Conservation (phyloP, 2,329 filamentous ascomycete genomes). For the Phialemoniopsis sp. region DNA sequence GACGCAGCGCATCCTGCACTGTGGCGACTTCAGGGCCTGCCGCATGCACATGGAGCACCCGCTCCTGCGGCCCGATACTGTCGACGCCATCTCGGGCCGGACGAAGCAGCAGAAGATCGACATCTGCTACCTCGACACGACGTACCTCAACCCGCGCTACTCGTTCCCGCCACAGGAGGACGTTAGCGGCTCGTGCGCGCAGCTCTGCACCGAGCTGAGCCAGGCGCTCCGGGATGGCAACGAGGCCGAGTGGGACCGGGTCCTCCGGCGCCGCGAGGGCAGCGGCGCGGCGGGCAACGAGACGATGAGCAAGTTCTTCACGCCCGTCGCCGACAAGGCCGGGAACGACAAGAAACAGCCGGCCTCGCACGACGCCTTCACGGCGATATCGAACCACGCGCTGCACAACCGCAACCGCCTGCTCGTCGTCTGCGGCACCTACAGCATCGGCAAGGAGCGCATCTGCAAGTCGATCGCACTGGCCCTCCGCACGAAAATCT, state of each 20-base stretch:
- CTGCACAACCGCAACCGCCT: constrained; percentile 58
- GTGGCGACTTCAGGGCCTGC: constrained; percentile 92
- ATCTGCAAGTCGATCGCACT: constrained; percentile 90
- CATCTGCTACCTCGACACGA: constrained; percentile 94
- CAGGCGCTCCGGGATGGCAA: constrained; percentile 26
- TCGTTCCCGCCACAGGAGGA: constrained; percentile 86
- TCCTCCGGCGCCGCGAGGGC: constrained; percentile 26
- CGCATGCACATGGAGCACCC: constrained; percentile 79
- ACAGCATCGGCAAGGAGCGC: constrained; percentile 96
- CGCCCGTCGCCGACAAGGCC: constrained; percentile 16
- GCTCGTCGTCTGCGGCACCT: constrained; percentile 90
- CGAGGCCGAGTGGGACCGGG: constrained; percentile 41
- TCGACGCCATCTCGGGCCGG: constrained; percentile 68
- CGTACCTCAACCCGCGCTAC: constrained; percentile 93
- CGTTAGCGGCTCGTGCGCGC: constrained; percentile 82
- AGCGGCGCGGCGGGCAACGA: constrained; percentile 28
- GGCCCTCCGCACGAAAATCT: constrained; percentile 84
- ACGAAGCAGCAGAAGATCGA: constrained; percentile 82
- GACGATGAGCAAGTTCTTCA: constrained; percentile 50
- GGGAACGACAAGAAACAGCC: constrained; percentile 17
- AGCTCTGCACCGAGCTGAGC: constrained; percentile 65
- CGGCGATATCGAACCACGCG: constrained; percentile 10
- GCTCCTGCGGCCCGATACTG: constrained; percentile 68
- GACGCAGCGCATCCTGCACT: constrained; percentile 81
- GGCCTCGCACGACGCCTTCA: constrained; percentile 9